Evolutionary conservation across 2,329 filamentous ascomycete genomes (phyloP), one percentile per base, ranked within the genome.

Genomic region (Aureobasidium melanogenum): DNA sequence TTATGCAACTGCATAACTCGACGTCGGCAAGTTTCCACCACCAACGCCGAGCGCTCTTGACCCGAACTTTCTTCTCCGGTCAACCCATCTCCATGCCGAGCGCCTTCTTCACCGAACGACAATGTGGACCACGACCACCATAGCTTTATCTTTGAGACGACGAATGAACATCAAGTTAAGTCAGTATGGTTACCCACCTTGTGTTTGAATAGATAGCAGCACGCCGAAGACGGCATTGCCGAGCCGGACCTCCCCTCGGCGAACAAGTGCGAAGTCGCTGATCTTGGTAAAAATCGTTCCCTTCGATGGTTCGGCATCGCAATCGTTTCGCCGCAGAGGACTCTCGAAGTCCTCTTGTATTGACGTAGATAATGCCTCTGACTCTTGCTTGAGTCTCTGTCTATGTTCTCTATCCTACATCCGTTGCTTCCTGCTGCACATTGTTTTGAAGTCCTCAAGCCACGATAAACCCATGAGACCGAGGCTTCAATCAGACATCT

Each of bases 251-350:
- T 54, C 50, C 36, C 39, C 50, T 41, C 50, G 50, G 50, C 34
- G 36, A 54, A 54, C 17, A 54, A 41, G 34, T 39, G 50, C 50
- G 50, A 54, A 54, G 50, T 54, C 50, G 50, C 50, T 41, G 34
- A 43, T 43, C 36, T 34, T 30, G 50, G 22, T 30, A 28, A 36
- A 36, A 36, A 36, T 36, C 32, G 32, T 36, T 36, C 32, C 6
- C 14, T 14, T 24, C 39, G 19, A 43, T 43, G 5, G 9, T 43
- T 41, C 50, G 50, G 48, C 19, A 26, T 52, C 19, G 15, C 19
- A 32, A 36, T 17, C 19, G 22, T 38, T 38, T 52, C n/a, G 34
- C 48, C 48, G 48, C 22, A 52, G 24, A 56, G 10, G 28, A 22
- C 19, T 22, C 39, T 43, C 1, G 14, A 12, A n/a, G 19, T 30